phyloP scores from a whole-genome alignment of 2,329 filamentous ascomycete species.

The Exserohilum rostratum region DNA sequence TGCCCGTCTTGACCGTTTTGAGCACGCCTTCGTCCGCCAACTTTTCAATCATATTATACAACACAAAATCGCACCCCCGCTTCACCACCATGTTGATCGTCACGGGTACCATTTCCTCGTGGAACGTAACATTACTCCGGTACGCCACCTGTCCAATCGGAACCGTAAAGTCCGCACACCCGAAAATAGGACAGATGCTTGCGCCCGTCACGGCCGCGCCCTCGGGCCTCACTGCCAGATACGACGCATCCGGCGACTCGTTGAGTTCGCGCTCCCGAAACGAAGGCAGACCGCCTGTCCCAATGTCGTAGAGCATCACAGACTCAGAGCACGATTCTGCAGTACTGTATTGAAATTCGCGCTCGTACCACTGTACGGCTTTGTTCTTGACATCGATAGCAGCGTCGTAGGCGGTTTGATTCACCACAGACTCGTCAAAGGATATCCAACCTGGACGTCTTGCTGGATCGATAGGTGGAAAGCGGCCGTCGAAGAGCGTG shows the following conservation, averaged over 20 bases:
- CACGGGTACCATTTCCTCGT: conserved; percentile 52
- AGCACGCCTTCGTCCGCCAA: conserved; percentile 50
- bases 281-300: conserved; percentile 50
- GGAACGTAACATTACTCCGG: conserved; percentile 48
- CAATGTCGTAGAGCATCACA: conserved; percentile 52
- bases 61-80: conserved; percentile 53
- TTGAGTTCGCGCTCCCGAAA: conserved; percentile 48
- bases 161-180: conserved; percentile 51
- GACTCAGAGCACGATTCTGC: conserved; percentile 50
- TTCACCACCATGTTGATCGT: conserved; percentile 52
- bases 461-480: conserved; percentile 50
- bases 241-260: conserved; percentile 38
- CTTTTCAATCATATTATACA: conserved; percentile 51
- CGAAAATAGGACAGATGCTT: conserved; percentile 47
- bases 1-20: conserved; percentile 50
- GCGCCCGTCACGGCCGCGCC: conserved; percentile 41
- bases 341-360: conserved; percentile 45
- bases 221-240: conserved; percentile 40
- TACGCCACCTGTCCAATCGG: conserved; percentile 54
- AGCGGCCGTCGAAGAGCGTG: conserved; percentile 46
- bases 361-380: conserved; percentile 49
- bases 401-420: conserved; percentile 24
- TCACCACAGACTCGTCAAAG: conserved; percentile 33
- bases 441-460: conserved; percentile 36
- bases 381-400: conserved; percentile 38